Evolutionary conservation across 176 grass and related monocot genomes (phyloP), one percentile per base, ranked within the genome.

Genomic region (Cymbopogon citratus): DNA sequence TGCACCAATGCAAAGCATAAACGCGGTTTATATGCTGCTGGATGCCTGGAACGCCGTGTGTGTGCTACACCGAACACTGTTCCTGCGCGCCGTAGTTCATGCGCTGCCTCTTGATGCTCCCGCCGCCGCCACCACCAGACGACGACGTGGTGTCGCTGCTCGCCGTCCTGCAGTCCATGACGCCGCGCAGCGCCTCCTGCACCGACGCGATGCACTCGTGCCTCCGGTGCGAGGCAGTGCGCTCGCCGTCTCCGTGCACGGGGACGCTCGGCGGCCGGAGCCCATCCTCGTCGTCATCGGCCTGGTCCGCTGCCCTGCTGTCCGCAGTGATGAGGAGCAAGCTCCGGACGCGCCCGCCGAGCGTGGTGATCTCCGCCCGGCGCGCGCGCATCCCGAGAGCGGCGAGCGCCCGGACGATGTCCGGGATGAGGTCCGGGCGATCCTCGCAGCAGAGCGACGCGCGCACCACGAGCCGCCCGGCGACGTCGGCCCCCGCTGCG

Each of bases 381-480:
- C 88, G 76, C 28, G 91, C 90, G 21, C 83, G 91, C 31, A 99
- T 84, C 49, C 82, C 76, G 31, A 96, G 87, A 23, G 85, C 85
- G 38, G 90, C 87, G 34, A 99, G 91, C 40, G 97, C 93, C 1
- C 81, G 85, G 49, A 87, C 91, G 46, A 99, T 94, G 69, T 93
- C 97, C 6, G 93, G 92, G 35, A 99, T 93, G 67, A 99, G 91
- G 73, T 96, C 93, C 5, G 93, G 63, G 49, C 97, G 91, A 74
- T 99, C 97, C 67, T 99, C 97, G 63, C 97, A 99, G 86, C 97
- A 99, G 18, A 99, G 81, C 49, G 93, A 94, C 27, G 97, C 97
- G 28, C 87, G 85, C 73, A 96, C 85, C 2, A 96, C 76, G 12
- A 99, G 81, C 66, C 83, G 87, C 5, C 91, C 93, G 3, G 88